Conservation (phyloP, 1,284 basidiomycete species). For the Boletus hoseneyae region DNA sequence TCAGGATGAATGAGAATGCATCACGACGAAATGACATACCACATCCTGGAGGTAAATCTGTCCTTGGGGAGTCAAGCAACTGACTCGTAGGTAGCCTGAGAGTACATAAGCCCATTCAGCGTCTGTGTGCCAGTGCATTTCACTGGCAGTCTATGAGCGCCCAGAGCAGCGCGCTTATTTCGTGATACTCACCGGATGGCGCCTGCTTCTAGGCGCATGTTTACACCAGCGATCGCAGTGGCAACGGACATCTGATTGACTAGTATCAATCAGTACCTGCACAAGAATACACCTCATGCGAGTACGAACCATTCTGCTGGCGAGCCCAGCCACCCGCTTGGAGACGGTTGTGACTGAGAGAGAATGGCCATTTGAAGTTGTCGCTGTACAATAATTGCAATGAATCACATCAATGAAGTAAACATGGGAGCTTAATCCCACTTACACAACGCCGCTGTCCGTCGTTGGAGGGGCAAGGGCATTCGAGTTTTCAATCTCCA, state of each 20-base stretch:
- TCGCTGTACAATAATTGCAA: slow-evolving; percentile 17
- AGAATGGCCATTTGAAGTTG: slow-evolving; percentile 60
- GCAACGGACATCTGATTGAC: slow-evolving; percentile 45
- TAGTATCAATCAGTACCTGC: slow-evolving; percentile 14
- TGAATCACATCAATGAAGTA: not conserved
- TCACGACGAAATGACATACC: slow-evolving; percentile 30
- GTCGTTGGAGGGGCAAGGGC: slow-evolving; percentile 51
- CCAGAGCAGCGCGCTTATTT: not conserved
- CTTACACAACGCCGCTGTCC: slow-evolving; percentile 42
- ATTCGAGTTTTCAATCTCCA: slow-evolving; percentile 49
- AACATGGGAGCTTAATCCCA: not conserved
- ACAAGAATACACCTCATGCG: not conserved
- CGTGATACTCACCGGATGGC: slow-evolving; percentile 41
- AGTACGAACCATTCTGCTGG: slow-evolving; percentile 44
- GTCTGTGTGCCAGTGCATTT: slow-evolving; percentile 60
- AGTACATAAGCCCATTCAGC: slow-evolving; percentile 55
- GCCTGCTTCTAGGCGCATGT: slow-evolving; percentile 57
- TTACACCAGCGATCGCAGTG: slow-evolving; percentile 42
- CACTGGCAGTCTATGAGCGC: slow-evolving; percentile 32
- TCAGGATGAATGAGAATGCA: slow-evolving; percentile 7
- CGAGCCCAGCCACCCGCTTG: slow-evolving; percentile 58
- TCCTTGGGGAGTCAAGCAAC: slow-evolving; percentile 48
- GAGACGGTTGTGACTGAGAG: slow-evolving; percentile 52
- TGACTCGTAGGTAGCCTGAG: slow-evolving; percentile 42
- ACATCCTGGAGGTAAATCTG: slow-evolving; percentile 46